Percentiles rank a stretch among this genome's conserved stretches.
phyloP scores from a whole-genome alignment of 2,329 filamentous ascomycete species.

The Botrytis deweyae region DNA sequence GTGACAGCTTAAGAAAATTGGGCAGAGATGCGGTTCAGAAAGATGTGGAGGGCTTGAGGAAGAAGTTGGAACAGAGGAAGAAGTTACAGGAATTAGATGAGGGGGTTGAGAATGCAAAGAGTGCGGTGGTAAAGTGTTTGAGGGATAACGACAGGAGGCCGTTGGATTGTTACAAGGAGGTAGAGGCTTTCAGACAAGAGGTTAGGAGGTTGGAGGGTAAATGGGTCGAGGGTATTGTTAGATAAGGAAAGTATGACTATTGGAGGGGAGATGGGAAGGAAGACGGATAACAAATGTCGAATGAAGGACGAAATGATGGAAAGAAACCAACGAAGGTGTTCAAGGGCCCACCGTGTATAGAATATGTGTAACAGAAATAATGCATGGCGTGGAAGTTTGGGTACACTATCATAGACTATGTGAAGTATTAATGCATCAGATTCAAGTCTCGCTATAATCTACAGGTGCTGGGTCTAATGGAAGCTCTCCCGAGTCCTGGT shows the following conservation, averaged over 20 bases:
- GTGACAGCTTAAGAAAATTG: conserved; percentile 39
- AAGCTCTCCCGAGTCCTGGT: background rate
- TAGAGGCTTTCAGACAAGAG: conserved; percentile 85
- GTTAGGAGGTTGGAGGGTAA: conserved; percentile 80
- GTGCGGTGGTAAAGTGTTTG: conserved; percentile 76
- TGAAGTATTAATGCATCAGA: background rate
- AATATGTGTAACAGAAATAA: conserved; percentile 24
- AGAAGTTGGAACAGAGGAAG: conserved; percentile 61
- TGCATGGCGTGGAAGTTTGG: conserved; percentile 1
- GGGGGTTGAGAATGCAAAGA: conserved; percentile 70
- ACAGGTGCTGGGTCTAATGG: background rate
- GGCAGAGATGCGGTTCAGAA: conserved; percentile 53
- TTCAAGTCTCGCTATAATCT: conserved; percentile 9
- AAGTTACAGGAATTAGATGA: conserved; percentile 69
- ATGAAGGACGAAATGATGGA: background rate
- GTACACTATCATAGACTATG: background rate
- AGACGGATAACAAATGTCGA: background rate
- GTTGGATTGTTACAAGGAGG: conserved; percentile 92
- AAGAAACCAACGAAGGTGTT: background rate
- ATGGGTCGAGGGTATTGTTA: conserved; percentile 82
- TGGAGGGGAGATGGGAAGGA: background rate
- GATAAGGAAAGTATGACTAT: conserved; percentile 26
- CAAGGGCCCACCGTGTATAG: conserved; percentile 18
- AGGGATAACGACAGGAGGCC: conserved; percentile 81
- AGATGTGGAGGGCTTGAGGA: conserved; percentile 58